These are phyloP conservation scores for Penicillium flavigenum DNA, from an alignment of 495 filamentous ascomycete genomes.

Conservation along the genomic window DNA sequence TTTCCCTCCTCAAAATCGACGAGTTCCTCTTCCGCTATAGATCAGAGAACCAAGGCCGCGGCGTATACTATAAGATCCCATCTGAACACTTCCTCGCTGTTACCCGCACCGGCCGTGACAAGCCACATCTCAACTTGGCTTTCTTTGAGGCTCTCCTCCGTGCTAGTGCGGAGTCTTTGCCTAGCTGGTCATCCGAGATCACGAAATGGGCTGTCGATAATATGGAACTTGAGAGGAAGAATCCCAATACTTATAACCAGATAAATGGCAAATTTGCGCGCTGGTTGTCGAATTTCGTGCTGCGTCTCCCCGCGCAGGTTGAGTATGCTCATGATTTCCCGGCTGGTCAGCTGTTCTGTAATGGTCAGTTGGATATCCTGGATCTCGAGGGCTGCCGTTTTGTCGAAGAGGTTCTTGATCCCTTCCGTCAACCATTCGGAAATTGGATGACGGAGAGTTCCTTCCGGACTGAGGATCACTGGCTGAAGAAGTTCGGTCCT, in stretches of 20 bases:
- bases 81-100: conserved; percentile 34
- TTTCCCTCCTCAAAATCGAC: conserved; percentile 43
- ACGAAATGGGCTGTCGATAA: conserved; percentile 39
- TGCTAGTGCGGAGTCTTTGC: conserved; percentile 43
- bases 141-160: conserved; percentile 40
- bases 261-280: conserved; percentile 26
- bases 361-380: conserved; percentile 29
- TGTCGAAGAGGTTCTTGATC: conserved; percentile 29
- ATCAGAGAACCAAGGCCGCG: neutral
- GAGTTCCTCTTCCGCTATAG: conserved; percentile 34
- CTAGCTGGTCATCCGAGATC: conserved; percentile 33
- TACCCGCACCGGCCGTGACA: conserved; percentile 23
- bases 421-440: conserved; percentile 12
- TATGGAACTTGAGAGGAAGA: conserved; percentile 2
- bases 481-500: conserved; percentile 12
- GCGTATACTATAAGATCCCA: conserved; percentile 27
- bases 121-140: conserved; percentile 19
- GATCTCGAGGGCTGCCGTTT: conserved; percentile 27
- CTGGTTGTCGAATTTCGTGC: conserved; percentile 42
- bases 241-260: conserved; percentile 1
- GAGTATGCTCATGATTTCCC: conserved; percentile 18
- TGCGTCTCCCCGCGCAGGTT: conserved; percentile 30
- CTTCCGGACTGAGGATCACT: conserved; percentile 12
- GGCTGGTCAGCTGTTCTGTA: conserved; percentile 25
- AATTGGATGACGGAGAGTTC: conserved; percentile 33